Evolutionary conservation across 202 grass and related monocot genomes (phyloP), one percentile per base, ranked within the genome.

Genomic region (Bolboschoenoplectus hybrid): DNA sequence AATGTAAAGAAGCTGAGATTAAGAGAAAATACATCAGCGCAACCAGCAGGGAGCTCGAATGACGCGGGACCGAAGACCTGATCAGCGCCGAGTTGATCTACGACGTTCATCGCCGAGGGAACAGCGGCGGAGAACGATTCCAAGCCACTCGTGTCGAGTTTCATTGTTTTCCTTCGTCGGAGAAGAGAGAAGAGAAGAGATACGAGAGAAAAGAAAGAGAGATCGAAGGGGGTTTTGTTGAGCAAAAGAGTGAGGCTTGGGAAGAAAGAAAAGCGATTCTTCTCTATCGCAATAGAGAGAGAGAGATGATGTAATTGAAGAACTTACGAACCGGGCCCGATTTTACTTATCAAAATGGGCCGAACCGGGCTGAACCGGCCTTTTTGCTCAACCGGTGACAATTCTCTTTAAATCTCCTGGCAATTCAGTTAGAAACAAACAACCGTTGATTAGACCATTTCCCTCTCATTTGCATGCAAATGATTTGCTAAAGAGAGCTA

Each of bases 141-240:
- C 13, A 88, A n/a, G 4, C 81, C 86, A 53, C 60, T 88, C 20
- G 81, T 84, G 61, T 88, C 86, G 44, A 88, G 86, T n/a, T 88
- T 88, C 86, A 88, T 88, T 9, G 20, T 62, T 47, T 9, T 81
- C 80, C 13, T 86, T 72, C 51, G 60, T 41, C 20, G 43, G 63
- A 85, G 47, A 65, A 39, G 7, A 2, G 52, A 43, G 43, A 49
- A 84, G 63, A 67, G 10, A 17, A 72, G 64, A 6, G 61, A 86
- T 16, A 46, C 5, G 55, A 73, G 53, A 62, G 14, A 63, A 50
- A 75, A 77, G 34, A 63, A 17, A 35, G 6, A 63, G 69, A 77
- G 51, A 77, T 44, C n/a, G 47, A 10, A 36, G 49, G 46, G 67
- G 63, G 32, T 72, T 64, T 36, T 35, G 51, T 46, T 63, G 40